Percentiles rank a stretch among this genome's conserved stretches.
phyloP scores from a whole-genome alignment of 225 moss, liverwort and hornwort species.

The Takakia lepidozioides region DNA sequence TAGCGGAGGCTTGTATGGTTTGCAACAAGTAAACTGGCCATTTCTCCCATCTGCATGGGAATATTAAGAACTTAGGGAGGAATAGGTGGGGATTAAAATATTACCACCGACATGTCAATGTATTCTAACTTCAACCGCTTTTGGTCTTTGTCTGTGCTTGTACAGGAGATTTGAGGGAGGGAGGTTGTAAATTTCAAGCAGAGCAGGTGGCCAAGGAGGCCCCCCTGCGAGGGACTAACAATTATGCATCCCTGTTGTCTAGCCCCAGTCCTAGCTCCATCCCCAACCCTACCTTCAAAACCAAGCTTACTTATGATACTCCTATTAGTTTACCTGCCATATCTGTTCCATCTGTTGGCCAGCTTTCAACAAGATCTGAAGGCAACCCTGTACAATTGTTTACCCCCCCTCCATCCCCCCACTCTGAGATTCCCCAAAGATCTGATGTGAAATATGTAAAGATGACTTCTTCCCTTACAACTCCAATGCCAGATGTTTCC shows the following conservation, averaged over 20 bases:
- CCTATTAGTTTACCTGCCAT: constrained; percentile 15
- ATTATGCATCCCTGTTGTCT: constrained; percentile 53
- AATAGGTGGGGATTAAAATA: too few species aligned
- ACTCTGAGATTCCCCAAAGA: constrained; percentile 22
- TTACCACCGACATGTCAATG: too few species aligned
- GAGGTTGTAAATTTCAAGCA: constrained; percentile 41
- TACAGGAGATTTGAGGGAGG: constrained; percentile 43
- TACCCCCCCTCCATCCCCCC: constrained; percentile 14
- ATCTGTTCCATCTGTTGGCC: constrained; percentile 7
- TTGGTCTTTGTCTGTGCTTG: background rate
- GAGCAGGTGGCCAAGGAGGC: constrained; percentile 50
- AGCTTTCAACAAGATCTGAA: constrained; percentile 25
- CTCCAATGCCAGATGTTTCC: constrained; percentile 15
- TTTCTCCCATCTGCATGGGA: too few species aligned
- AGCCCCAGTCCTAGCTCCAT: constrained; percentile 61
- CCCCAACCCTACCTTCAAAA: constrained; percentile 53
- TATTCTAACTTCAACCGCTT: too few species aligned
- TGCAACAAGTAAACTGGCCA: too few species aligned
- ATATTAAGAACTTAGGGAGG: too few species aligned
- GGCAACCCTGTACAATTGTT: constrained; percentile 36
- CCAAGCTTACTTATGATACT: constrained; percentile 35
- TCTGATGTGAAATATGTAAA: constrained; percentile 39
- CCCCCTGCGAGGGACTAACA: constrained; percentile 50
- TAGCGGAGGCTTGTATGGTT: too few species aligned
- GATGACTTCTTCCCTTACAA: constrained; percentile 20